Percentiles rank a stretch among this genome's conserved stretches.
These are phyloP conservation scores for Sanghuangporus weigelae DNA, from an alignment of 1,284 basidiomycete species.

Conservation along the genomic window DNA sequence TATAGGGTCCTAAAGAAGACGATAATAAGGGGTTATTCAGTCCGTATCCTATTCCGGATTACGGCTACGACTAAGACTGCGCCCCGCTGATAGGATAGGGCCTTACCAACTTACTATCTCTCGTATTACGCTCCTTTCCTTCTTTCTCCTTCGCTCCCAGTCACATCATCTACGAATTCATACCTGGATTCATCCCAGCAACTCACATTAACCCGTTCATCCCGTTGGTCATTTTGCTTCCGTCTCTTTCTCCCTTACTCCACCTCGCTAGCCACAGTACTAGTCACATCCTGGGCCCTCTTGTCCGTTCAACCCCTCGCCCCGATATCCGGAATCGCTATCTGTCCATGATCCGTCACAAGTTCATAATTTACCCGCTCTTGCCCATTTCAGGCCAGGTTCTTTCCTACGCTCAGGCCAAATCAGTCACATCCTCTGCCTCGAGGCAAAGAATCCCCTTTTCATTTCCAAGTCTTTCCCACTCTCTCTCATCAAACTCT, in stretches of 20 bases:
- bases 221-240: neutral
- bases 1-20: neutral
- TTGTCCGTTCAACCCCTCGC: neutral
- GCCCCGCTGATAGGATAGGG: neutral
- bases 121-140: neutral
- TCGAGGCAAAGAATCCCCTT: conserved; percentile 13
- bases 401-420: conserved; percentile 17
- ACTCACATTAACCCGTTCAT: conserved; percentile 7
- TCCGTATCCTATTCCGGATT: neutral
- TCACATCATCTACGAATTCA: neutral
- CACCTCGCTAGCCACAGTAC: neutral
- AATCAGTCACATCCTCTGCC: conserved; percentile 7
- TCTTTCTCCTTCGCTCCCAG: neutral
- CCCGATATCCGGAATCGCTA: conserved; percentile 12
- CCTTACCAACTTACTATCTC: neutral
- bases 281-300: neutral
- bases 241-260: neutral
- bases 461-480: conserved; percentile 13
- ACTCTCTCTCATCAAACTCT: conserved; percentile 1
- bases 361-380: conserved; percentile 6
- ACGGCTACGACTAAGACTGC: neutral
- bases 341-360: conserved; percentile 11
- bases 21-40: neutral
- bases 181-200: neutral
- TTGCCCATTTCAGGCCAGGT: neutral